Evolutionary conservation across 2,329 filamentous ascomycete genomes (phyloP).

Genomic region (Botrytis sinoallii): DNA sequence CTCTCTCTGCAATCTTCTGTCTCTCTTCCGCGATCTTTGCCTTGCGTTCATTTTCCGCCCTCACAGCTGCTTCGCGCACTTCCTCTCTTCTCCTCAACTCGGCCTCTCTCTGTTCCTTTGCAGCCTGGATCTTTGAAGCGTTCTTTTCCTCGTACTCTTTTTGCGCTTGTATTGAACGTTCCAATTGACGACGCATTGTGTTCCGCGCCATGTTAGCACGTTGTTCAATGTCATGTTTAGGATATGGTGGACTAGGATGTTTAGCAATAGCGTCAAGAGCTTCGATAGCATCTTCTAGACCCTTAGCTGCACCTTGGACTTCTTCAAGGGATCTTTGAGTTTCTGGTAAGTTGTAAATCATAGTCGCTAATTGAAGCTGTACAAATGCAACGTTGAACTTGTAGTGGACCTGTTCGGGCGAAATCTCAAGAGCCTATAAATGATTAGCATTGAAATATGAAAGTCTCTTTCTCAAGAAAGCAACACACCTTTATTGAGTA

Average conservation of each 20-base stretch:
- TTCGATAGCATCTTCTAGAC: slow-evolving; percentile 82
- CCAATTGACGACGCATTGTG: slow-evolving; percentile 88
- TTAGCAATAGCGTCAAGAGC: slow-evolving; percentile 61
- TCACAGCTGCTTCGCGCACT: slow-evolving; percentile 63
- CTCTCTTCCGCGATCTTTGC: slow-evolving; percentile 85
- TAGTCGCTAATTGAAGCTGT: slow-evolving; percentile 86
- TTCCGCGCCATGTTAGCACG: slow-evolving; percentile 97
- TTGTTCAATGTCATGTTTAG: slow-evolving; percentile 84
- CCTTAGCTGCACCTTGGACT: slow-evolving; percentile 74
- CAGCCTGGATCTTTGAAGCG: slow-evolving; percentile 78
- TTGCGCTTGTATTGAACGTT: slow-evolving; percentile 79
- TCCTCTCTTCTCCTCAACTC: slow-evolving; percentile 78
- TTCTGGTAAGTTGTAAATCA: slow-evolving; percentile 72
- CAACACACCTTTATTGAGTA: slow-evolving; percentile 59
- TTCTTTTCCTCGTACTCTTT: slow-evolving; percentile 92
- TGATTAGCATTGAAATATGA: slow-evolving; percentile 30
- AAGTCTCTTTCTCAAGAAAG: background rate
- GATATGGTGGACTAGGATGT: slow-evolving; percentile 74
- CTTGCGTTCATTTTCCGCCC: slow-evolving; percentile 69
- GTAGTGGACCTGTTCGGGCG: slow-evolving; percentile 82
- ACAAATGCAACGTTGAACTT: slow-evolving; percentile 98
- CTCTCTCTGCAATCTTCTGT: slow-evolving; percentile 72
- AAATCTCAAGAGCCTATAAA: slow-evolving; percentile 67
- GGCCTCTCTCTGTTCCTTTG: slow-evolving; percentile 74
- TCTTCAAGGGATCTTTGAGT: slow-evolving; percentile 74